These are phyloP conservation scores for Talaromyces sp. DNA, from an alignment of 2,329 filamentous ascomycete genomes.

Conservation along the genomic window DNA sequence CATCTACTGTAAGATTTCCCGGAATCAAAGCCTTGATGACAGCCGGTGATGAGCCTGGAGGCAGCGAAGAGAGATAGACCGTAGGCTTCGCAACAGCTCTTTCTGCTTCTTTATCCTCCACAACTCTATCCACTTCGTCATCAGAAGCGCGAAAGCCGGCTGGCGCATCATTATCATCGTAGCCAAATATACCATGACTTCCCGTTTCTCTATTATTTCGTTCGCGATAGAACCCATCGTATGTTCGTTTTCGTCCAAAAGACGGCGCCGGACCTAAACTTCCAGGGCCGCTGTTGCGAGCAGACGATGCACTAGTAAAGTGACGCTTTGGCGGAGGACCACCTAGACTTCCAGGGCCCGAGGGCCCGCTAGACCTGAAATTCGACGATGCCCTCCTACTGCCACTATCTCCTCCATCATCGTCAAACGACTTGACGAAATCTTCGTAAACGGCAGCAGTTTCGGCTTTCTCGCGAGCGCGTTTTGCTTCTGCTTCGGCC, in stretches of 20 bases:
- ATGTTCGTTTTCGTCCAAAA: conserved; percentile 43
- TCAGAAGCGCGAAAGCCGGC: conserved; percentile 43
- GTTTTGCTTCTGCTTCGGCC: conserved; percentile 85
- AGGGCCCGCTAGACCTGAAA: conserved; percentile 29
- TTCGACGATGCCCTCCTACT: conserved; percentile 23
- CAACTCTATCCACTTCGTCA: conserved; percentile 44
- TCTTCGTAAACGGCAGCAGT: conserved; percentile 83
- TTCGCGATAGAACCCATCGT: conserved; percentile 39
- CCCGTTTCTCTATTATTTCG: conserved; percentile 26
- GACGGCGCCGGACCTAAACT: conserved; percentile 45
- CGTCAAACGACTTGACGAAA: conserved; percentile 70
- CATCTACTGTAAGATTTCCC: conserved; percentile 63
- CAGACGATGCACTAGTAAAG: conserved; percentile 48
- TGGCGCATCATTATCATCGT: conserved; percentile 39
- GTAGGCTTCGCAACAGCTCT: conserved; percentile 54
- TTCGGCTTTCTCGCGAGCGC: conserved; percentile 77
- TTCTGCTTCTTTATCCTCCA: conserved; percentile 43
- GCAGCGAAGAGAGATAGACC: conserved; percentile 53
- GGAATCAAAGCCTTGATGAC: conserved; percentile 50
- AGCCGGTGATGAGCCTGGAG: conserved; percentile 51
- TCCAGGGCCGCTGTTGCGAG: conserved; percentile 49
- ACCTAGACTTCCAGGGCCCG: conserved; percentile 30
- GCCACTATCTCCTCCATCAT: conserved; percentile 33
- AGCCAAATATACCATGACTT: conserved; percentile 39
- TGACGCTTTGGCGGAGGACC: conserved; percentile 57